These are phyloP conservation scores for Chlamydomonas eustigma DNA, from an alignment of 139 green algal species.

Conservation along the genomic window DNA sequence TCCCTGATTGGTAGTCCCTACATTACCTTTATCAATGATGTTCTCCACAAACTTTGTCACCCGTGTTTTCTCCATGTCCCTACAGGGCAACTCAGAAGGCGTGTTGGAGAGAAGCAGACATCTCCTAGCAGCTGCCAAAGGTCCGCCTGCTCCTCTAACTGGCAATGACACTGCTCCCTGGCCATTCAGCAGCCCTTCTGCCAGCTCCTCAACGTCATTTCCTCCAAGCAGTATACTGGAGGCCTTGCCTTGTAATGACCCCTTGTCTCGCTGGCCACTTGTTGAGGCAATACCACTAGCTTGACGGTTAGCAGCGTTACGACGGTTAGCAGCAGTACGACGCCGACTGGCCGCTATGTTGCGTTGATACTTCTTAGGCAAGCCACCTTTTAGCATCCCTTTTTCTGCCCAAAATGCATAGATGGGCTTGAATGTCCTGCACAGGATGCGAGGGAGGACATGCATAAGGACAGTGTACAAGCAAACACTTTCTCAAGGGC, in stretches of 20 bases:
- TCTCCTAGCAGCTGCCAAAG: conserved; percentile 1
- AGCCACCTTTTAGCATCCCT: conserved; percentile 4
- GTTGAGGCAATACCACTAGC: background rate
- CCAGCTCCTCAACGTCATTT: conserved; percentile 3
- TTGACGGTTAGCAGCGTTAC: background rate
- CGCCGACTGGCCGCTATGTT: no score
- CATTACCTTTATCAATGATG: background rate
- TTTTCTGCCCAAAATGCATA: conserved; percentile 21
- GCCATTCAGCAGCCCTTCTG: conserved; percentile 2
- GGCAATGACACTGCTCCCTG: conserved; percentile 19
- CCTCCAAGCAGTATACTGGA: background rate
- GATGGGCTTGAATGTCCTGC: conserved; percentile 24
- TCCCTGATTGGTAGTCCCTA: background rate
- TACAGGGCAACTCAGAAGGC: conserved; percentile 11
- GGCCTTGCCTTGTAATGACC: background rate
- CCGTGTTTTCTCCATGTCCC: conserved; percentile 49
- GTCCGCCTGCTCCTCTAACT: conserved; percentile 10
- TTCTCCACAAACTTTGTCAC: background rate
- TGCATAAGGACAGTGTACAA: no score
- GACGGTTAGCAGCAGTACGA: background rate
- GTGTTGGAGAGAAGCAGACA: conserved; percentile 26
- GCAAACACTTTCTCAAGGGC: no score
- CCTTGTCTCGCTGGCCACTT: background rate
- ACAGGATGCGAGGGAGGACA: background rate
- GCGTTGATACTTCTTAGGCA: conserved; percentile 2